Evolutionary conservation across 352 stramenopile species (phyloP), one percentile per base, ranked within the genome.

Genomic region (Phytophthora palmivora): DNA sequence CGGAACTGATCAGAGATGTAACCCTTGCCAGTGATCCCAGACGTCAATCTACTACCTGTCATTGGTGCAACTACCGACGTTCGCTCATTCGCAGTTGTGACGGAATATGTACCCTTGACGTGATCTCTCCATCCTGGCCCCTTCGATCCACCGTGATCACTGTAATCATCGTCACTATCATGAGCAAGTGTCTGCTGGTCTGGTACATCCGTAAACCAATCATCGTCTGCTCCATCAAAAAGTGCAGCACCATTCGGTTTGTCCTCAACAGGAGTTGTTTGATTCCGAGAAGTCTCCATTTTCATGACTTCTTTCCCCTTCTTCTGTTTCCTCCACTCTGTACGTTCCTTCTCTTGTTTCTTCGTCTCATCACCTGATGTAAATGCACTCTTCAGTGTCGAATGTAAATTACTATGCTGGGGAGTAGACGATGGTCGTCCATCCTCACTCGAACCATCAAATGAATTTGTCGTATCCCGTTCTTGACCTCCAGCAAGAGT

Each of bases 191-290:
- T 18, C 10, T 49, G 48, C 15, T 58, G 54, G 22, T 60, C 41
- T 10, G 64, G 55, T n/a, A 65, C 59, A 56, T 92, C 81, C 0
- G 57, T 72, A 70, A 92, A 92, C 83, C 81, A 92, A 21, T 72
- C 72, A 16, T 89, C 78, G 16, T 87, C 83, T 5, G 58, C 57
- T 21, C 53, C 55, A 37, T 88, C 76, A 57, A 91, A 89, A 11
- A 92, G 55, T 12, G 52, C 42, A 9, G 52, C 18, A 10, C 22
- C 39, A 1, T 33, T 66, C 21, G 26, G 8, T 15, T 68, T 63
- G 1, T 58, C 30, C 26, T 63, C 24, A 30, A 26, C 15, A 11
- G 26, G 30, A 18, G 7, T 12, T 42, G 26, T 30, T 52, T 32
- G 55, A 28, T 7, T 48, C 32, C 9, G 34, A 19, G 15, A 28